Evolutionary conservation across 192 early-diverging fungal genomes (phyloP).

Genomic region (Mortierella antarctica): DNA sequence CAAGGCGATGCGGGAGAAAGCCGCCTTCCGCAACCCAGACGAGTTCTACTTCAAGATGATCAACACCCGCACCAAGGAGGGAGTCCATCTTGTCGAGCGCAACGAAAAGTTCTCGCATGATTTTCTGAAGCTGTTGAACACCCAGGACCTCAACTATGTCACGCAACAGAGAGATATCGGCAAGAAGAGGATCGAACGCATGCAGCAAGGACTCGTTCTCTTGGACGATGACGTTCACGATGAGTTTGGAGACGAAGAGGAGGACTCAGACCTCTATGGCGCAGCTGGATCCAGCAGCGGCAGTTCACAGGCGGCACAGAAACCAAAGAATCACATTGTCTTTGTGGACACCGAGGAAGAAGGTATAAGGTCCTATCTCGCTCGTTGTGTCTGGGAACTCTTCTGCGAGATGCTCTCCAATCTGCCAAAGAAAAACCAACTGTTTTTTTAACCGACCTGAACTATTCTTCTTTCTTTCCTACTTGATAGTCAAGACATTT

Average conservation of each 20-base stretch:
- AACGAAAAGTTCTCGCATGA: conserved; percentile 81
- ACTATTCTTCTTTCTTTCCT: not conserved
- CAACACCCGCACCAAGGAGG: conserved; percentile 83
- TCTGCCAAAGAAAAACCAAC: not conserved
- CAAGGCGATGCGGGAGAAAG: conserved; percentile 88
- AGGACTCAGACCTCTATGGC: conserved; percentile 15
- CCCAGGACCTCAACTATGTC: conserved; percentile 93
- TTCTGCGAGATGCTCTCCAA: not conserved
- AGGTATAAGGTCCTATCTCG: conserved; percentile 33
- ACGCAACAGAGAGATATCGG: conserved; percentile 84
- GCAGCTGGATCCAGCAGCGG: conserved; percentile 19
- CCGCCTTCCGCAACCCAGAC: conserved; percentile 90
- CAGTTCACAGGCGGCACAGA: conserved; percentile 25
- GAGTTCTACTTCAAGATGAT: conserved; percentile 99
- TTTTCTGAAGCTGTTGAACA: conserved; percentile 84
- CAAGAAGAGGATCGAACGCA: conserved; percentile 79
- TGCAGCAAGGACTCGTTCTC: conserved; percentile 79
- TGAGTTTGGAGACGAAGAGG: conserved; percentile 54
- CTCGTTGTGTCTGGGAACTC: not conserved
- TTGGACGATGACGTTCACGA: conserved; percentile 54
- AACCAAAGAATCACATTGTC: conserved; percentile 75
- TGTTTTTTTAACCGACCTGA: conserved; percentile 9
- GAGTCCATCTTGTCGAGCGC: conserved; percentile 81
- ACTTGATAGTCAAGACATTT: conserved; percentile 69
- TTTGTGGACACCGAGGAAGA: conserved; percentile 81